Conservation (phyloP, 305 asterid species). For the Nicotiana rustica region DNA sequence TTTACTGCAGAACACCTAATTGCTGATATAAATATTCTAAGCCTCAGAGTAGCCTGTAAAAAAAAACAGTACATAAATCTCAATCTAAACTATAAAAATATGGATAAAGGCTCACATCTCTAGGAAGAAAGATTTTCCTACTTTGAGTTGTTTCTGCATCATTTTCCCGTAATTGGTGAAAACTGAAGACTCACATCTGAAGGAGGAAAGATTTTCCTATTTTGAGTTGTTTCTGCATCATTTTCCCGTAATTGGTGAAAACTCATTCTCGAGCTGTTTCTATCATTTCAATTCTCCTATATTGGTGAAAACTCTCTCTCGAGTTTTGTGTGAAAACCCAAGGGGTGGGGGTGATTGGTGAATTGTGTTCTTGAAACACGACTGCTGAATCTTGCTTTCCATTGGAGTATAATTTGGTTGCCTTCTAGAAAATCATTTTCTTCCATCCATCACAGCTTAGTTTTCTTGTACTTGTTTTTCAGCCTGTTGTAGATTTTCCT, state of each 20-base stretch:
- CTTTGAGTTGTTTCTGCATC: background rate
- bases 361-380: too few species aligned
- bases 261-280: background rate
- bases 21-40: background rate
- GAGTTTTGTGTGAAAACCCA: background rate
- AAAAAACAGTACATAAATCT: background rate
- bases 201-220: constrained; percentile 21
- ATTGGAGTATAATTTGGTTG: too few species aligned
- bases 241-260: too few species aligned
- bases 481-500: too few species aligned
- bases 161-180: too few species aligned
- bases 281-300: too few species aligned
- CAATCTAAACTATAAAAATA: background rate
- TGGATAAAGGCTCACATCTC: background rate
- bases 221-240: background rate
- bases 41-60: background rate
- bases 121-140: constrained; percentile 23
- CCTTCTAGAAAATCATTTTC: too few species aligned
- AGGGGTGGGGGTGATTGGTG: too few species aligned
- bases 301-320: background rate
- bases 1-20: background rate
- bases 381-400: too few species aligned
- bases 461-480: too few species aligned
- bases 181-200: background rate
- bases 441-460: too few species aligned